These are phyloP conservation scores for Hyaloperonospora brassicae DNA, from an alignment of 352 stramenopile species.

Conservation along the genomic window DNA sequence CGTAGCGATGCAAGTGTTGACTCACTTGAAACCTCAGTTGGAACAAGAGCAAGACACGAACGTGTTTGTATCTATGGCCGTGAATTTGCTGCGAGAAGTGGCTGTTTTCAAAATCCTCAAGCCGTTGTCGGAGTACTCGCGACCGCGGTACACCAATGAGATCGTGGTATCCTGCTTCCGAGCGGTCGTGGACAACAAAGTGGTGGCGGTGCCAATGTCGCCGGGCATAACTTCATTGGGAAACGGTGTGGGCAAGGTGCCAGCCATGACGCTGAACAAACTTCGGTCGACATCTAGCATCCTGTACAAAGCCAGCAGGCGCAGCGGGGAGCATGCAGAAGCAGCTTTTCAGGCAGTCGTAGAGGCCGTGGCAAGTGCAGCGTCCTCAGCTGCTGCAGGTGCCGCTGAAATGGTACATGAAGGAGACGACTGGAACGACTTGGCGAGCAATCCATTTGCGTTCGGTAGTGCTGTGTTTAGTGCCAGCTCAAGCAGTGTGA, in stretches of 20 bases:
- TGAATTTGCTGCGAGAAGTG: constrained; percentile 57
- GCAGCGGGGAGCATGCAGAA: constrained; percentile 58
- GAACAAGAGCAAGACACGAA: constrained; percentile 41
- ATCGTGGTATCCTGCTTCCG: constrained; percentile 40
- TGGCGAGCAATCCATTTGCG: constrained; percentile 20
- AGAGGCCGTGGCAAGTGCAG: constrained; percentile 46
- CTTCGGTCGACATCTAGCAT: constrained; percentile 53
- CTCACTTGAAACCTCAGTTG: constrained; percentile 60
- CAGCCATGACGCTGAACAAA: constrained; percentile 41
- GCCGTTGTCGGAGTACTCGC: constrained; percentile 58
- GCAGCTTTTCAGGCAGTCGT: constrained; percentile 64
- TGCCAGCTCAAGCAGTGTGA: constrained; percentile 13
- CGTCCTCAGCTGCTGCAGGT: constrained; percentile 30
- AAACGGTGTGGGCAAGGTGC: constrained; percentile 23
- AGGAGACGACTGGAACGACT: constrained; percentile 50
- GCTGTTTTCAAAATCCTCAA: constrained; percentile 58
- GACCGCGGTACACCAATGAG: constrained; percentile 64
- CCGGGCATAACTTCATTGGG: constrained; percentile 8
- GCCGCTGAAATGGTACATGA: constrained; percentile 36
- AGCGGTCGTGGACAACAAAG: constrained; percentile 33
- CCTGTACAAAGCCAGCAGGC: constrained; percentile 62
- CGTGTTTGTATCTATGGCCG: constrained; percentile 57
- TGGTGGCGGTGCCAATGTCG: constrained; percentile 9
- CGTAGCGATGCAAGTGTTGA: constrained; percentile 52
- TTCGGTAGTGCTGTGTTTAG: constrained; percentile 26